phyloP scores from a whole-genome alignment of 441 rosid genomes.

The Erodium moschatum region DNA sequence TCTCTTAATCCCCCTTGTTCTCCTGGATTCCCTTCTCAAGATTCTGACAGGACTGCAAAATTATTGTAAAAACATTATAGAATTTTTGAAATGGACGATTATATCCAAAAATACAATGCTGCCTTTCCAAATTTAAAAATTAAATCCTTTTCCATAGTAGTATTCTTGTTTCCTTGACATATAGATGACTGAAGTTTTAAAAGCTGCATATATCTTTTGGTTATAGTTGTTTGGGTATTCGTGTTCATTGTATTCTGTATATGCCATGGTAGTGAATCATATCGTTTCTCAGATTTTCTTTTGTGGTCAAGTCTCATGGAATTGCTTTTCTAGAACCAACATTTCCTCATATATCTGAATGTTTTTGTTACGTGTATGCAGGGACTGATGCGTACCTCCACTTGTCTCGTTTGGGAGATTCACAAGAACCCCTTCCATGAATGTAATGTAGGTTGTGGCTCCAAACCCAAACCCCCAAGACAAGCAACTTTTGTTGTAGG shows the following conservation, averaged over 20 bases:
- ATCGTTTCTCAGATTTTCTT: no score
- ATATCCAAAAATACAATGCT: not conserved
- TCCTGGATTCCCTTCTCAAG: not conserved
- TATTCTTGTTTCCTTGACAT: not conserved
- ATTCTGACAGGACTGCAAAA: not conserved
- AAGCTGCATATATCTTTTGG: not conserved
- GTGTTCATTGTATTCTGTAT: not conserved
- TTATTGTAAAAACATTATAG: not conserved
- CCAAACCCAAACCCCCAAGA: not conserved
- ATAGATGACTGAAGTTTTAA: not conserved
- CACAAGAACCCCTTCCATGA: conserved; percentile 69
- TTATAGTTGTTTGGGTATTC: not conserved
- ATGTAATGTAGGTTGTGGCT: not conserved
- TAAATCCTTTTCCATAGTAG: not conserved
- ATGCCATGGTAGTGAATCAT: not conserved
- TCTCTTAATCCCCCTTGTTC: not conserved
- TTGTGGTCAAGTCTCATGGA: no score
- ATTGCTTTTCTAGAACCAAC: no score
- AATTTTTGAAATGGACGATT: not conserved
- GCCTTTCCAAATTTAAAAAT: not conserved
- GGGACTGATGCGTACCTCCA: conserved; percentile 93
- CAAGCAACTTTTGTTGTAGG: not conserved
- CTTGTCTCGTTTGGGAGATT: conserved; percentile 68
- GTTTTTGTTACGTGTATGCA: conserved; percentile 13
- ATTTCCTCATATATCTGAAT: not conserved